Evolutionary conservation across 2,329 filamentous ascomycete genomes (phyloP), one percentile per base, ranked within the genome.

Genomic region (Blastomyces gilchristii): DNA sequence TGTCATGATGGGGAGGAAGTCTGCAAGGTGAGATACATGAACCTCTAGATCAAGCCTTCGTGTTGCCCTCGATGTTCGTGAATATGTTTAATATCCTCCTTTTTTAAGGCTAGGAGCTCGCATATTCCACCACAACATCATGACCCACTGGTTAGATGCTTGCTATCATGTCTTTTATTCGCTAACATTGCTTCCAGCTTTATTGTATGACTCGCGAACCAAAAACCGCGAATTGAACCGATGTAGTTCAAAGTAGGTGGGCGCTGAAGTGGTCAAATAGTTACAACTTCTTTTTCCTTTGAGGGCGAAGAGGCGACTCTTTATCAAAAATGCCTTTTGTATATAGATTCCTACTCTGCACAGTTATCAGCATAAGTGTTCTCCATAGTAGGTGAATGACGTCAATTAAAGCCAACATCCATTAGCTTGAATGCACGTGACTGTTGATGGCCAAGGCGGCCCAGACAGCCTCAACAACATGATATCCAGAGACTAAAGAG

Each of bases 1-100:
- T 9, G 69, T 71, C 0, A 82, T 67, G 0, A 89, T 83, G 9
- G 88, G 67, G 81, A 82, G 56, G 80, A 86, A 85, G 63, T 86
- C 83, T 61, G 84, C 85, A 61, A 43, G 58, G 56, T 65, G 45
- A 65, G 64, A 31, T 31, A 2, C 2, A 52, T 7, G 3, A 28
- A 28, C 22, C 3, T 50, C 47, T 14, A 25, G 47, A 50, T 50
- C n/a, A 11, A 7, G 12, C 8, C 11, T 50, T 14, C 12, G 6
- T 16, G 14, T 31, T 52, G 9, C 49, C 25, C 5, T 16, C 6
- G 49, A 2, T 31, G 22, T 31, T 8, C 1, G 12, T 52, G 12
- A 52, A 52, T 28, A 22, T 52, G 5, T 31, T 31, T 16, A 7
- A 16, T 16, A 31, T 52, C 25, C 4, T 16, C n/a, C 5, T 28